Evolutionary conservation across 2,329 filamentous ascomycete genomes (phyloP), one percentile per base, ranked within the genome.

Genomic region (Botryotinia calthae): DNA sequence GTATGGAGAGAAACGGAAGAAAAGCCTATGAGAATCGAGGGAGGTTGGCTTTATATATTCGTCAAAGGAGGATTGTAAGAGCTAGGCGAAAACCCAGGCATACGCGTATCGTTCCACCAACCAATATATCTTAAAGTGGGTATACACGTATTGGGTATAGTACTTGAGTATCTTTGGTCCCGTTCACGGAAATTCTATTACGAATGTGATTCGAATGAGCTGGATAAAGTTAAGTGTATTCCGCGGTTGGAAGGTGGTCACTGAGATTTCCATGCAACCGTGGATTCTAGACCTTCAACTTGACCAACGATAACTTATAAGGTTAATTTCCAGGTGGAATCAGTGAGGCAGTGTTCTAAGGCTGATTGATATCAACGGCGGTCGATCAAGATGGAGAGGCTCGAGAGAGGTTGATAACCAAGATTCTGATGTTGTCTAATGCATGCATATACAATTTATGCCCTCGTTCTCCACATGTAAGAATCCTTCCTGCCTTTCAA

Each of bases 1-100:
- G 81, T 82, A 82, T 82, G 77, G 79, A 73, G 75, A 77, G 48
- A 77, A 79, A 40, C 12, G 14, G 73, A 75, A 51, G 72, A 76
- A 56, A 1, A 31, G 18, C 14, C 72, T 44, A 76, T 46, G 8
- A n/a, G 1, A 67, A 72, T 51, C 70, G 72, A 73, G 69, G 34
- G 44, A 51, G 46, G 42, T 31, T 22, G 34, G 46, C 16, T 0
- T 54, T 71, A 37, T 54, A 64, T 64, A 71, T 22, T 64, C 22
- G 12, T 34, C 3, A 28, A 25, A 14, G 14, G 28, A 34, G 62
- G 59, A 18, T 34, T n/a, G 44, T 48, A 10, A 22, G 14, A 44
- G 44, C 62, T 65, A 48, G 44, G 20, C 42, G 62, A 37, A 48
- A 48, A 37, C 9, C 9, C 28, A 22, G 62, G n/a, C 31, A 25